These are phyloP conservation scores for Microcera coccophila DNA, from an alignment of 2,329 filamentous ascomycete genomes.

Conservation along the genomic window DNA sequence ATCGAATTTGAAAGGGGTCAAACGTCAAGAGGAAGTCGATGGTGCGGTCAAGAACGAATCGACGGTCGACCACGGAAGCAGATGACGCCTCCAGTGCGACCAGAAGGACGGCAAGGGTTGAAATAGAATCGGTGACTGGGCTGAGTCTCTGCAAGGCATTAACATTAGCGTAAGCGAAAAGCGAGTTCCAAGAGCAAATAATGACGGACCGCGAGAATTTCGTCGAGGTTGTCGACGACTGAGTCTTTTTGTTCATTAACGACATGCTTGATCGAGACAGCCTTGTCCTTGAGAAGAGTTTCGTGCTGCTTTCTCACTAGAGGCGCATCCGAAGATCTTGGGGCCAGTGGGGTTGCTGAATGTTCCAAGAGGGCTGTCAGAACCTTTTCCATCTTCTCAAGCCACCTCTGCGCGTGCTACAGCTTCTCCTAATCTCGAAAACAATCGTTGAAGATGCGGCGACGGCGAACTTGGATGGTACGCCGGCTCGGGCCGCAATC, in stretches of 20 bases:
- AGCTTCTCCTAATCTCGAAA: slow-evolving; percentile 1
- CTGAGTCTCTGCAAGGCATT: slow-evolving; percentile 41
- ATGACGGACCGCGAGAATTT: slow-evolving; percentile 40
- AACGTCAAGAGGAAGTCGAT: slow-evolving; percentile 47
- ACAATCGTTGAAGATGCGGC: slow-evolving; percentile 4
- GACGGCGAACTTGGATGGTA: slow-evolving; percentile 9
- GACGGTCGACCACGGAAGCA: slow-evolving; percentile 30
- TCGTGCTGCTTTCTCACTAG: slow-evolving; percentile 45
- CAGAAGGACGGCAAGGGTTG: slow-evolving; percentile 46
- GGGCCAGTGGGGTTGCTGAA: slow-evolving; percentile 23
- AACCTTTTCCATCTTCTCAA: slow-evolving; percentile 30
- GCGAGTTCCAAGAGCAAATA: not conserved
- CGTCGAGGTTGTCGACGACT: slow-evolving; percentile 32
- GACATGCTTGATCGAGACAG: slow-evolving; percentile 36
- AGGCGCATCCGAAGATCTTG: too few species aligned
- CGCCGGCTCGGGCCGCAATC: slow-evolving; percentile 3
- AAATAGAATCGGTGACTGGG: slow-evolving; percentile 48
- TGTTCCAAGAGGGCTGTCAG: slow-evolving; percentile 44
- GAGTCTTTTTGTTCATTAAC: slow-evolving; percentile 31
- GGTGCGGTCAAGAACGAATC: slow-evolving; percentile 38
- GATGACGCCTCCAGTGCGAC: not conserved
- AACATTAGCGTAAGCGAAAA: not conserved
- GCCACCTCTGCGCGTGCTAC: slow-evolving; percentile 4
- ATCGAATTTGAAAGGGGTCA: slow-evolving; percentile 50
- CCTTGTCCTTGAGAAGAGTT: slow-evolving; percentile 36